These are phyloP conservation scores for Monosporozyma servazzii DNA, from an alignment of 805 yeast genomes.

Conservation along the genomic window DNA sequence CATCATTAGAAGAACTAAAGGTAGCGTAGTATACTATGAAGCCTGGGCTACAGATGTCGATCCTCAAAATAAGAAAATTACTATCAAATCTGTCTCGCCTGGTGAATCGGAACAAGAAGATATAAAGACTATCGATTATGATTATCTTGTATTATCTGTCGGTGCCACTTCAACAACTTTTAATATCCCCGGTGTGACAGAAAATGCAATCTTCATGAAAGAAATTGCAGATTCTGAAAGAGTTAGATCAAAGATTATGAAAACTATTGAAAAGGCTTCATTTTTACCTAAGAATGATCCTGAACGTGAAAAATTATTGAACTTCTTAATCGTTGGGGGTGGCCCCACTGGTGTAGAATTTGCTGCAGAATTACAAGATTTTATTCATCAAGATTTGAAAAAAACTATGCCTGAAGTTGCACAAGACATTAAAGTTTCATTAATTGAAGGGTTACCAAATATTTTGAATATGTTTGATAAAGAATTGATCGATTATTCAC, in stretches of 20 bases:
- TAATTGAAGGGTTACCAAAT: constrained; percentile 86
- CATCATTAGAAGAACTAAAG: constrained; percentile 68
- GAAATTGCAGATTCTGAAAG: constrained; percentile 82
- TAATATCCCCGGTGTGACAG: constrained; percentile 90
- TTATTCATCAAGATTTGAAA: constrained; percentile 79
- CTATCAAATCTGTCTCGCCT: constrained; percentile 39
- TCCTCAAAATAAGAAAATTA: constrained; percentile 54
- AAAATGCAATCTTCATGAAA: constrained; percentile 80
- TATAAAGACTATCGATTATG: constrained; percentile 41
- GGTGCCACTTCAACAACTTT: constrained; percentile 94
- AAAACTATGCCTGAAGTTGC: constrained; percentile 85
- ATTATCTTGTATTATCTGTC: constrained; percentile 81
- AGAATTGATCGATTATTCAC: constrained; percentile 68
- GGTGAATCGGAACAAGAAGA: constrained; percentile 30
- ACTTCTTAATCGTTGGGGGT: constrained; percentile 92
- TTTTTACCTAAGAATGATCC: constrained; percentile 61
- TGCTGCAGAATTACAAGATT: constrained; percentile 94
- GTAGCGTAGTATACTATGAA: constrained; percentile 75
- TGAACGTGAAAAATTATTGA: constrained; percentile 76
- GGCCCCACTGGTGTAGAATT: constrained; percentile 99
- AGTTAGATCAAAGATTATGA: constrained; percentile 74
- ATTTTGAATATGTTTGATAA: constrained; percentile 70
- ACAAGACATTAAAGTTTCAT: constrained; percentile 69
- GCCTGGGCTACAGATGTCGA: constrained; percentile 86
- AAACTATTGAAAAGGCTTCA: constrained; percentile 82